Base-by-base conservation (phyloP, 495 filamentous ascomycete species). In the Penicillium paradoxum region DNA sequence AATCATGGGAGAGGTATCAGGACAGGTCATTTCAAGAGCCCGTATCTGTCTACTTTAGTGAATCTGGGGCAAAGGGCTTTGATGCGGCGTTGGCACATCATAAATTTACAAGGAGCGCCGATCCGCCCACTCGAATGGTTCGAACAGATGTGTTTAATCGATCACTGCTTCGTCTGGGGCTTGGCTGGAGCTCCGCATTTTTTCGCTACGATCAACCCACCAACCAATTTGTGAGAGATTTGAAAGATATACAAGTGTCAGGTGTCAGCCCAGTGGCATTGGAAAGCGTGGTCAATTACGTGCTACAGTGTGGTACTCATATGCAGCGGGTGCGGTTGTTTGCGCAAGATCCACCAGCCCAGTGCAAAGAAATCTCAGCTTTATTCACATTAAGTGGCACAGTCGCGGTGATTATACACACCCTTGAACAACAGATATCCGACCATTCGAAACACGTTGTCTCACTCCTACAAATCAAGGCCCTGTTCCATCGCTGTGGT, bases 151-250 rank as follows among this genome's bases (percentile, higher is more conserved):
- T 77, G 2, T 83, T 89, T 56, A 63, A 85, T 30, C 63, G 80
- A 41, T 85, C 83, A 19, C 68, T 96, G 17, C 66, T 89, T 32
- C 79, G 82, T 44, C 77, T 96, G 9, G 88, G 85, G 0, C 74
- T 97, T 2, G 93, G 93, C 5, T 80, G 90, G 69, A 85, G 83
- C 44, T 96, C 92, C 0, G 67, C 86, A 9, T 79, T 96, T 42
- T 97, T 95, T 66, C 64, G 64, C 1, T 96, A 84, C 73, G 75
- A 89, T 49, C 61, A 75, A 25, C 62, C 72, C 21, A 79, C 75
- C 27, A 67, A 67, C 45, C 66, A 67, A 7, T 96, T 96, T 58
- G 67, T 69, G 32, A 83, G 78, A 30, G 70, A 72, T 7, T 57
- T 83, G 7, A 59, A 77, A 3, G 64, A 79, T 42, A 65, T 86